Percentiles rank a stretch among this genome's conserved stretches.
phyloP scores from a whole-genome alignment of 345 rosid genomes.

The Jatropha curcas region DNA sequence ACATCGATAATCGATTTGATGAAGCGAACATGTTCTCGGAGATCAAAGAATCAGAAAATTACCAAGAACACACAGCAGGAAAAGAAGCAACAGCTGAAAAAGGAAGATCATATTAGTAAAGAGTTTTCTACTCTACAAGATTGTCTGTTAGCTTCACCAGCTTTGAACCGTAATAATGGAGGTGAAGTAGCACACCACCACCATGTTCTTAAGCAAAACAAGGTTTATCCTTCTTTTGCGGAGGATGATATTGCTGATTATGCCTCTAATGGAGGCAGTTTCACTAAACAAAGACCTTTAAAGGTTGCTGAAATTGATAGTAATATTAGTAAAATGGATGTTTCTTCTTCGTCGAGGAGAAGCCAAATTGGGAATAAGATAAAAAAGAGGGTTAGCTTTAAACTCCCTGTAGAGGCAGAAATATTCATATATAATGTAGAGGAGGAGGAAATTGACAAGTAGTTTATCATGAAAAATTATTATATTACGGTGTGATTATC shows the following conservation, averaged over 20 bases:
- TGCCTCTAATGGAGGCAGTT: conserved; percentile 20
- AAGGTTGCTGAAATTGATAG: conserved; percentile 12
- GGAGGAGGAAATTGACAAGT: not conserved
- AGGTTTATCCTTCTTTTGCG: conserved; percentile 29
- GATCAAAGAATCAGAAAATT: not conserved
- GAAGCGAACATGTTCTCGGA: conserved; percentile 19
- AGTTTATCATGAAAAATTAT: not conserved
- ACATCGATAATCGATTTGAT: not conserved
- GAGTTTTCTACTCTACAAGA: conserved; percentile 29
- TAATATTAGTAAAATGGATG: not conserved
- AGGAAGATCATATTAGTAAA: too few relatives aligned
- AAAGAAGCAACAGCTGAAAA: not conserved
- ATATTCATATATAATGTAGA: conserved; percentile 27
- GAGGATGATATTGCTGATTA: conserved; percentile 11
- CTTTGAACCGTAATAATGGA: conserved; percentile 11
- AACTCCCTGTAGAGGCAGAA: conserved; percentile 43
- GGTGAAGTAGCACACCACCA: conserved; percentile 18
- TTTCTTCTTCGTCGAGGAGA: not conserved
- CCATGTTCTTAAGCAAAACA: conserved; percentile 26
- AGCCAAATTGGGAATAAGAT: conserved; percentile 26
- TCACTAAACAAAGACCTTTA: conserved; percentile 19
- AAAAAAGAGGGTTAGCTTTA: conserved; percentile 50
- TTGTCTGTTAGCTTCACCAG: conserved; percentile 34
- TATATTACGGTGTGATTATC: too few relatives aligned
- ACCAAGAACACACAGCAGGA: conserved; percentile 3